Conservation (phyloP, 2,329 filamentous ascomycete species). For the Penicillium brasilianum region DNA sequence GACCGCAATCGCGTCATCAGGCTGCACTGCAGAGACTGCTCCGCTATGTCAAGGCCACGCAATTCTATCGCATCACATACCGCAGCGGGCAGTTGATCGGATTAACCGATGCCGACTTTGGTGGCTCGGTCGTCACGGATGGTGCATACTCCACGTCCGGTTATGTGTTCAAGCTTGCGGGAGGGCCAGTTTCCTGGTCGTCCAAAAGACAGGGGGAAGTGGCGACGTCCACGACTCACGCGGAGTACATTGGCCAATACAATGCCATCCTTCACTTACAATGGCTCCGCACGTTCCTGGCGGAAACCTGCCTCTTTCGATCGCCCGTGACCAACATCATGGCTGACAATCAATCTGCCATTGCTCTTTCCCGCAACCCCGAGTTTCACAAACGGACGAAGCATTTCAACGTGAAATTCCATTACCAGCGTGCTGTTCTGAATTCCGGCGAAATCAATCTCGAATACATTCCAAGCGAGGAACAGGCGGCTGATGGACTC, state of each 20-base stretch:
- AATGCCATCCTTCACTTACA: conserved; percentile 19
- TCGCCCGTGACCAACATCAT: too few relatives aligned
- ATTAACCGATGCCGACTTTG: conserved; percentile 20
- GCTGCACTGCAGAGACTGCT: conserved; percentile 13
- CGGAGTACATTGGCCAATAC: conserved; percentile 28
- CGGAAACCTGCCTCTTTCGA: conserved; percentile 13
- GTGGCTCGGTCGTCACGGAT: conserved; percentile 21
- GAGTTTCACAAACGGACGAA: too few relatives aligned
- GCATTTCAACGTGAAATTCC: too few relatives aligned
- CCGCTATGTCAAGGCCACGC: conserved; percentile 16
- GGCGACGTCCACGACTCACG: conserved; percentile 27
- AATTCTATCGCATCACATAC: conserved; percentile 12
- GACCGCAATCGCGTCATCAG: conserved; percentile 15
- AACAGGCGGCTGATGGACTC: too few relatives aligned
- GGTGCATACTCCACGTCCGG: conserved; percentile 27
- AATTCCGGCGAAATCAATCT: too few relatives aligned
- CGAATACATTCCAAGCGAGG: too few relatives aligned
- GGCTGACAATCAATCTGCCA: too few relatives aligned
- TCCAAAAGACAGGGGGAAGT: conserved; percentile 30
- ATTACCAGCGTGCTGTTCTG: too few relatives aligned
- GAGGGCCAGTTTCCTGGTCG: conserved; percentile 30
- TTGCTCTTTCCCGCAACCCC: too few relatives aligned
- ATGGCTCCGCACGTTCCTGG: conserved; percentile 20
- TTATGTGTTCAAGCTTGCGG: conserved; percentile 30
- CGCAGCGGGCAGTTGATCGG: conserved; percentile 19